These are phyloP conservation scores for Vanrija pseudolonga DNA, from an alignment of 1,284 basidiomycete genomes.

Conservation along the genomic window DNA sequence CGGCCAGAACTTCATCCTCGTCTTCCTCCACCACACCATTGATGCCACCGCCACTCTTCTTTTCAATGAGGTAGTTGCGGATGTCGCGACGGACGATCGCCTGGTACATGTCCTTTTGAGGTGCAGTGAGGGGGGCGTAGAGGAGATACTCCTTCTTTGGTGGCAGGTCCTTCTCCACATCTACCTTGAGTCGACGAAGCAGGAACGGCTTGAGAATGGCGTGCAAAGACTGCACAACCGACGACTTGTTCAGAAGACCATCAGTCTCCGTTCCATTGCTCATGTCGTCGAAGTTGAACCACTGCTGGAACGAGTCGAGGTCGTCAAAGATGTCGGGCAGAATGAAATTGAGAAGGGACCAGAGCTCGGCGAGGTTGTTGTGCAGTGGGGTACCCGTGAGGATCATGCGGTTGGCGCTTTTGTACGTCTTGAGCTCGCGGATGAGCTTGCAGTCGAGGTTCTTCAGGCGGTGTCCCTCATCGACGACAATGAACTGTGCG, in stretches of 20 bases:
- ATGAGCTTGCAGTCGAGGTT: constrained; percentile 58
- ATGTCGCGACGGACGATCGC: constrained; percentile 66
- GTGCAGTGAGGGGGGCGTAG: constrained; percentile 78
- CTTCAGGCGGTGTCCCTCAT: constrained; percentile 92
- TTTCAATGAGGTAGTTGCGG: constrained; percentile 61
- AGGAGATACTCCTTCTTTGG: constrained; percentile 92
- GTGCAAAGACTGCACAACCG: constrained; percentile 76
- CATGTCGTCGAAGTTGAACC: constrained; percentile 58
- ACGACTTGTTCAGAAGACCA: constrained; percentile 55
- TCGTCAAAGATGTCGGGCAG: constrained; percentile 89
- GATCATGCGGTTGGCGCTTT: constrained; percentile 81
- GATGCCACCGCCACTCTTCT: constrained; percentile 37
- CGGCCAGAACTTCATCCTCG: constrained; percentile 20
- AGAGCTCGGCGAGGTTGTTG: constrained; percentile 90
- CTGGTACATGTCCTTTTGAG: constrained; percentile 81
- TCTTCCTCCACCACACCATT: not conserved
- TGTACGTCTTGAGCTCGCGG: constrained; percentile 83
- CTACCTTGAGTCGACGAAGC: constrained; percentile 83
- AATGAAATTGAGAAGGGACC: constrained; percentile 93
- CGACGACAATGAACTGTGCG: constrained; percentile 75
- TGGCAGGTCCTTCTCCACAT: constrained; percentile 76
- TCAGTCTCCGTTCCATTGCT: constrained; percentile 20
- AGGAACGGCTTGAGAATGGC: constrained; percentile 92
- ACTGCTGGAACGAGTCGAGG: constrained; percentile 82
- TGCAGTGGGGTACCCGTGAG: constrained; percentile 91